Conservation (phyloP, 176 grass and related monocot species). For the Ensete ventricosum region DNA sequence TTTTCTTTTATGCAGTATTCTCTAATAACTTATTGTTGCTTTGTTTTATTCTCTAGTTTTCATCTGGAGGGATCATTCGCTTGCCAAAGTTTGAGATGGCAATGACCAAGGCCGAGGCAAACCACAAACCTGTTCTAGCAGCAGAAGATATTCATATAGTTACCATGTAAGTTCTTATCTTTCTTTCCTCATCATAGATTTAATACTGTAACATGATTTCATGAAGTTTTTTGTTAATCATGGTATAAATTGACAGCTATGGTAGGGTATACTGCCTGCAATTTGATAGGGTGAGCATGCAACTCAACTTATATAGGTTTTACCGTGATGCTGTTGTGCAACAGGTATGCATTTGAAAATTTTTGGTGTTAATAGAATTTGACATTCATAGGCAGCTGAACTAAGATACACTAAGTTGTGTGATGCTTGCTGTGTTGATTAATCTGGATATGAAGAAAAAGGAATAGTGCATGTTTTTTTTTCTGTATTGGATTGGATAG, state of each 20-base stretch:
- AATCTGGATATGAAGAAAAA: too few species aligned
- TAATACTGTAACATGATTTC: constrained; percentile 20
- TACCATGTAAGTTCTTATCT: constrained; percentile 50
- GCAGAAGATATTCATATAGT: constrained; percentile 89
- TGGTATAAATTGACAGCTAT: constrained; percentile 44
- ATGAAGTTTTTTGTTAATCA: constrained; percentile 4
- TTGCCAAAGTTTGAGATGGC: constrained; percentile 94
- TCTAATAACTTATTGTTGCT: neutral
- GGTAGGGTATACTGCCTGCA: constrained; percentile 98
- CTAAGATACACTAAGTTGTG: neutral
- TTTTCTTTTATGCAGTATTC: neutral
- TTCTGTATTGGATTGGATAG: neutral
- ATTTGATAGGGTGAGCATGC: constrained; percentile 67
- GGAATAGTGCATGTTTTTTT: neutral
- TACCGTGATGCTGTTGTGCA: constrained; percentile 98
- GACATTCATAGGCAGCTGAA: neutral
- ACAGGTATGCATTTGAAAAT: constrained; percentile 54
- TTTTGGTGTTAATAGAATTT: neutral
- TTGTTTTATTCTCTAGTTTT: constrained; percentile 47
- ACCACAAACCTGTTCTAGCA: constrained; percentile 79
- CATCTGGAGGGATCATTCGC: constrained; percentile 72
- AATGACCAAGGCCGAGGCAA: constrained; percentile 80
- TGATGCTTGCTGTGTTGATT: constrained; percentile 12
- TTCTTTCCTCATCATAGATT: constrained; percentile 4
- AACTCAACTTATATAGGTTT: constrained; percentile 80